Evolutionary conservation across 2,329 filamentous ascomycete species (phyloP), one percentile per base, ranked within the genome.

Genomic region (Fusarium verrucosum): DNA sequence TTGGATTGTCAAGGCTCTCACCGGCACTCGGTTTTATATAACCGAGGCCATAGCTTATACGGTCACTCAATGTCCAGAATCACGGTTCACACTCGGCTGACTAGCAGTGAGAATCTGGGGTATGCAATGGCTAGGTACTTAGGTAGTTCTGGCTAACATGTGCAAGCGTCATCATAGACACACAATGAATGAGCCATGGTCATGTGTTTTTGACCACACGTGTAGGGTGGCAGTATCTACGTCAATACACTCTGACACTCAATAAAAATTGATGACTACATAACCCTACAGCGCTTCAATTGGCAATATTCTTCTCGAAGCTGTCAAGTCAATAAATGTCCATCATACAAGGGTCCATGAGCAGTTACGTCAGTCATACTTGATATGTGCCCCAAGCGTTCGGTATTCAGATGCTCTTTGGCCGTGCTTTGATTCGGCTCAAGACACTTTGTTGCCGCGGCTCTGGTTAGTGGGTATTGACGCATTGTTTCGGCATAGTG

Each of bases 401-500:
- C 69, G 69, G 69, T 58, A 61, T 65, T 35, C 19, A 16, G 30
- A 25, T 14, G 26, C 37, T 51, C 32, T 57, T 64, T 67, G 46
- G 57, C 69, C 69, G 69, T 62, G 43, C 41, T 55, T 53, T 51
- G 7, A 45, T 49, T 72, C 69, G 69, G 69, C 68, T 67, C 61
- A 58, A 60, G 26, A 32, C 40, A 49, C 32, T 47, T 47, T 32
- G 33, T 57, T 51, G 55, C 69, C 69, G 64, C 59, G 54, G 58
- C 43, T 35, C 43, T 63, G 49, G 53, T 19, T 57, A 16, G 42
- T 62, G 52, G 69, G 22, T 71, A 69, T 35, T 26, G 26, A 17
- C 69, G 69, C 67, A 55, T 70, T 72, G 58, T 70, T 72, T 70
- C 69, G 69, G 69, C 53, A 60, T 41, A 68, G 41, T 23, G n/a